Evolutionary conservation across 2,329 filamentous ascomycete genomes (phyloP), one percentile per base, ranked within the genome.

Genomic region (Hysterium pulicare): DNA sequence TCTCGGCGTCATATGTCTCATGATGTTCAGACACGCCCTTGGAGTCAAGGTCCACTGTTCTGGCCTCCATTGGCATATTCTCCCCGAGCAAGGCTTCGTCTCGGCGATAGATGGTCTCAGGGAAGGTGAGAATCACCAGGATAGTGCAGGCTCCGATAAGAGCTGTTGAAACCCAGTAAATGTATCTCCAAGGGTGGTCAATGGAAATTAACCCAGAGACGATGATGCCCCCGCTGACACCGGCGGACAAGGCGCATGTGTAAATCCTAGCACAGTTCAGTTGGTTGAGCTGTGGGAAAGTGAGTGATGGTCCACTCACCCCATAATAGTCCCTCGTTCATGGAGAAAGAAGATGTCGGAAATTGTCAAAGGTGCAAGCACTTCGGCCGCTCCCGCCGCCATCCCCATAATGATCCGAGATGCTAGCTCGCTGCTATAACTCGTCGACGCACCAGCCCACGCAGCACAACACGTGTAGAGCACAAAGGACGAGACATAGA

Each of bases 311-410:
- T 49, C 41, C 16, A 62, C 69, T 50, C 54, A 71, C 49, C 73
- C 71, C 73, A 78, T 79, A 31, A 76, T 61, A 2, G 67, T 59
- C 1, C 75, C 76, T 39, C 78, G 66, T 51, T 81, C 73, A 46
- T 81, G 77, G 13, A 81, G 60, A 54, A 78, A 81, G 59, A 79
- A 81, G 22, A 79, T 58, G 47, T 81, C 77, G 2, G 75, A 64
- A 34, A 79, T 76, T 1, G 74, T 77, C 6, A 76, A 62, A 0
- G 75, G 76, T 1, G 73, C 65, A 3, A 70, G 45, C 45, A 59
- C 65, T 45, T 81, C 77, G 2, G 72, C 77, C 6, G 76, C 73
- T 1, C 77, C 78, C 1, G 75, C 68, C 1, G 71, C 76, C 31
- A 79, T 70, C 3, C 77, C 77, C 63, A 81, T 67, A 9, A 79